Evolutionary conservation across 2,329 filamentous ascomycete genomes (phyloP).

Genomic region (Cylindrodendrum hubeiense): DNA sequence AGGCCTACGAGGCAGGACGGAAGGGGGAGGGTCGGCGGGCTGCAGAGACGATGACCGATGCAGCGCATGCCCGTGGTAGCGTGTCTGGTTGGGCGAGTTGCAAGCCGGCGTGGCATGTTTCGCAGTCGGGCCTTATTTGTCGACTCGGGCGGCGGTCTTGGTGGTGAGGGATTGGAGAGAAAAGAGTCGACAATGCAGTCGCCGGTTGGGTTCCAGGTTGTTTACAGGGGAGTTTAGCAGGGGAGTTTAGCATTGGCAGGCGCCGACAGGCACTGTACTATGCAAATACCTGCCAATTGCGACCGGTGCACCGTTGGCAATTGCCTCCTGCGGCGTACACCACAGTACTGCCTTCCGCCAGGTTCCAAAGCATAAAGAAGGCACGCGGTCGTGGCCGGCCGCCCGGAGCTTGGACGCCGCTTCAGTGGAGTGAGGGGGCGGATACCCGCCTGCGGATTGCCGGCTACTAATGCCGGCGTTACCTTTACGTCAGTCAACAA

Average conservation of each 20-base stretch:
- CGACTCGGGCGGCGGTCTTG: background rate
- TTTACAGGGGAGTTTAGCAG: background rate
- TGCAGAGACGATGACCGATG: constrained; percentile 14
- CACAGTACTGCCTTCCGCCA: background rate
- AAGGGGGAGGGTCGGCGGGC: constrained; percentile 11
- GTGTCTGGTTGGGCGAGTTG: constrained; percentile 29
- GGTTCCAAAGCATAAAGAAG: background rate
- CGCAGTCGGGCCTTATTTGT: constrained; percentile 20
- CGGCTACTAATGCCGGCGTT: constrained; percentile 34
- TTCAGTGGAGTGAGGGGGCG: constrained; percentile 32
- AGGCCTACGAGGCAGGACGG: background rate
- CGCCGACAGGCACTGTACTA: background rate
- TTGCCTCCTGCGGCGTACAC: background rate
- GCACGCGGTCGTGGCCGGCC: constrained; percentile 36
- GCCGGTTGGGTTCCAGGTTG: background rate
- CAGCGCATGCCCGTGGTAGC: constrained; percentile 31
- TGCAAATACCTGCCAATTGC: background rate
- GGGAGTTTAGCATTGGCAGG: background rate
- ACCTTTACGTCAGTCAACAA: constrained; percentile 25
- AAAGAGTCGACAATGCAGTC: background rate
- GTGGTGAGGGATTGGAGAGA: background rate
- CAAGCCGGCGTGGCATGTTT: constrained; percentile 24
- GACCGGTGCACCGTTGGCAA: background rate
- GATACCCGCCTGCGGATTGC: constrained; percentile 36
- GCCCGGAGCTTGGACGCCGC: constrained; percentile 21